Base-by-base conservation (phyloP, 2,329 filamentous ascomycete genomes). In the Xylariaceae sp. region DNA sequence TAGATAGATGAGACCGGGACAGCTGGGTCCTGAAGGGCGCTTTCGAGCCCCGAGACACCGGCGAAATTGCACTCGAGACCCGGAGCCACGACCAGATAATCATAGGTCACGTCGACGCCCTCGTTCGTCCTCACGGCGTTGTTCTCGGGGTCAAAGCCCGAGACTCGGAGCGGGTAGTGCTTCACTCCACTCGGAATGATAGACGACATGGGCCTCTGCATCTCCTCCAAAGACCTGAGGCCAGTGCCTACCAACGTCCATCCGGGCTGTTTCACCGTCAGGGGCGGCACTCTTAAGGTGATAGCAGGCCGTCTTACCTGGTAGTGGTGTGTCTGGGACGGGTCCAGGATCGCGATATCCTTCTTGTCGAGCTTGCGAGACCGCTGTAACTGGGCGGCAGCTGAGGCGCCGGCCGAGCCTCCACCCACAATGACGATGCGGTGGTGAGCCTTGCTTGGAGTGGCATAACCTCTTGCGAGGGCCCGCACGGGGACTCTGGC, bases 351-450 rank as follows among this genome's bases (percentile, higher is more conserved):
- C 33, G 56, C 57, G 28, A 60, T 53, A 19, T 59, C 57, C 22
- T 52, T 50, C 37, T 52, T 53, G 13, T 49, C 47, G 17, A 56
- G 47, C 21, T 44, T 42, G 5, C 38, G 35, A 13, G 46, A 43
- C 12, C 46, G 45, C 26, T 83, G 67, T 3, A 86, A 69, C 59
- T 85, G 80, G 48, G 83, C 78, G 47, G 75, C 76, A 49, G 82
- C 70, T 2, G 73, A 59, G 12, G 83, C 57, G 31, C 81, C 81
- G 23, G 79, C 81, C 10, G 73, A 65, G 19, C 81, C 81, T 33
- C 72, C 79, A 31, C 80, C 80, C 18, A 85, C 63, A 2, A 85
- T 68, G 10, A 83, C 75, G 12, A 84, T 65, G 48, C 70, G 77
- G 64, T 84, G 80, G 43, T 61, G 65, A 19, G 46, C 40, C 32